Evolutionary conservation across 768 basidiomycete genomes (phyloP), one percentile per base, ranked within the genome.

Genomic region (Suillus discolor): DNA sequence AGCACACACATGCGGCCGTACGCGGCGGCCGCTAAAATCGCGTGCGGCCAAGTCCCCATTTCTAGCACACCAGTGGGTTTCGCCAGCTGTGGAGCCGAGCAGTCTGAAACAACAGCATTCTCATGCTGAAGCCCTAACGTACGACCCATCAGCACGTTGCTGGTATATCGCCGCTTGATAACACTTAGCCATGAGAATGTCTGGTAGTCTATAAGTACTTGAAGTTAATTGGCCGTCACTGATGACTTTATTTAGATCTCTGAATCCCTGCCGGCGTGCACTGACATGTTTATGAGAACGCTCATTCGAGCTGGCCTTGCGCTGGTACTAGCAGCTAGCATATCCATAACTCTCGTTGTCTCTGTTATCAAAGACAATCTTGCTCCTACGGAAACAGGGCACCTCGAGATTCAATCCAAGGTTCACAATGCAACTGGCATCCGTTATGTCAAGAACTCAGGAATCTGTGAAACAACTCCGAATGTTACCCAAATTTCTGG

Each of bases 391-490:
- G 39, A 16, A 25, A 2, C 64, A 31, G 18, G 13, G 44, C 66
- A 57, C 6, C 0, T 54, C 9, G 28, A 23, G 3, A 70, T 76
- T 49, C 66, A 25, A 16, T 77, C 76, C 15, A 49, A 68, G 54
- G 61, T 57, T n/a, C 68, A 70, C 23, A 42, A 68, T 4, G 74
- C 76, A 47, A 72, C 72, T 12, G 71, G 66, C 20, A 70, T 89
- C 6, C 81, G 84, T 9, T 87, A 82, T 72, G 80, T 88, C 23
- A 75, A 79, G 6, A 81, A 89, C 68, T 89, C 88, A 2, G 87
- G 87, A 0, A 79, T 90, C 4, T 89, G 89, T 69, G 88, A 90
- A 73, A 89, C 87, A 8, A 89, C 89, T 0, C 83, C 87, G 0
- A 84, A 83, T 0, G 88, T 89, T 1, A 73, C 75, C n/a, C 87